Base-by-base conservation (phyloP, 2,329 filamentous ascomycete genomes). In the Anthostomella pinea region DNA sequence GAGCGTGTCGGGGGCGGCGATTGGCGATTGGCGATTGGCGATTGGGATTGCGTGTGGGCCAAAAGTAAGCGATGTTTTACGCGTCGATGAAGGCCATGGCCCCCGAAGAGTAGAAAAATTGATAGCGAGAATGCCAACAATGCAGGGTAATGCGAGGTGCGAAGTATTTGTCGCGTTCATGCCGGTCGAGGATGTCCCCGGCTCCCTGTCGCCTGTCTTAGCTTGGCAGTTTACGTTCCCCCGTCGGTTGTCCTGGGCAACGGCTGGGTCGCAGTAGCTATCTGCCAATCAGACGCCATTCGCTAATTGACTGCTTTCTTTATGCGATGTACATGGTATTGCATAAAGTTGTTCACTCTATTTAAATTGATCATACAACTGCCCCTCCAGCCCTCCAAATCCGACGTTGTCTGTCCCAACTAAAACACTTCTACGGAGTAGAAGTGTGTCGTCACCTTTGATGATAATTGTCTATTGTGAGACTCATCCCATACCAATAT, bases 11-110 rank as follows among this genome's bases (percentile, higher is more conserved):
- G 45, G n/a, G n/a, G n/a, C n/a, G n/a, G n/a, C n/a, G n/a, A n/a
- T n/a, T n/a, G n/a, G n/a, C n/a, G n/a, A n/a, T n/a, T n/a, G n/a
- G n/a, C n/a, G n/a, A 50, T 46, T 44, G 35, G 45, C 48, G 37
- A 48, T 42, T 44, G 30, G 38, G 34, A 50, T 56, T 61, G 62
- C 56, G 53, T 45, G 46, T 29, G 40, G 34, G 47, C 45, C 37
- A 46, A 37, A n/a, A 39, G 35, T 61, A 60, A 58, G 46, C 33
- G 49, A 63, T 65, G 49, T 50, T 63, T 48, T 62, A 69, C 64
- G 64, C 62, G 64, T 66, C 56, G 47, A 54, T 54, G 49, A 46
- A 48, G 56, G 46, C 59, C 63, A 69, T 69, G 45, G 45, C 60
- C 55, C 54, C 26, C 15, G 30, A 56, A 48, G 45, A 33, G 49